Base-by-base conservation (phyloP, 1,284 basidiomycete genomes). In the Phaffia rhodozyma region DNA sequence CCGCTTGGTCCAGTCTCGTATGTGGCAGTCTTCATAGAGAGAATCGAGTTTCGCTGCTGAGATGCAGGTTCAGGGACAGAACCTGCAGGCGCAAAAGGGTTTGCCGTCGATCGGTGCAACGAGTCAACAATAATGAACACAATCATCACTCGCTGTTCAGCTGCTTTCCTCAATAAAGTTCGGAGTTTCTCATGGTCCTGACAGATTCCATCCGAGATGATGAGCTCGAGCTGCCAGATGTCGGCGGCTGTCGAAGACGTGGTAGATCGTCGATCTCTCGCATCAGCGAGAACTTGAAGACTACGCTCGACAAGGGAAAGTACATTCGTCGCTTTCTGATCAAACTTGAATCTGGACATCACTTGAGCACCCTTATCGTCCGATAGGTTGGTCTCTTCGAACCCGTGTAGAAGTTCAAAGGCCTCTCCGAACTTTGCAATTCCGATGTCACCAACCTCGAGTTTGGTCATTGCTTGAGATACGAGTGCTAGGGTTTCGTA, bases 161-260 rank as follows among this genome's bases (percentile, higher is more conserved):
- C 84, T 1, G 94, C 96, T 69, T 84, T 84, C 51, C 96, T 82
- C 43, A 98, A 78, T 47, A 92, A 77, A 2, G 86, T 85, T 47
- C 87, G 83, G 57, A 98, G 79, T 69, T 81, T 80, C 55, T 91
- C 89, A 74, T 97, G 93, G 73, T 97, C 91, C 75, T 97, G 91
- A 74, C 93, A 97, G 68, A 97, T 89, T 38, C 96, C 96, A 73
- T 99, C 96, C 23, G 93, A 97, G 68, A 98, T 91, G 80, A 99
- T 96, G 77, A 98, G 92, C 75, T 97, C 84, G 61, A 99, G 81
- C 74, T 99, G 96, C 96, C 96, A 98, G 29, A 98, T 80, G 68
- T 97, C 92, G 2, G 74, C 71, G 16, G 59, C 29, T 1, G 83
- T 81, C 2, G 84, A 81, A 1, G 71, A 69, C 5, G 74, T 72